Conservation (phyloP, 2,329 filamentous ascomycete species). For the Trichocomaceae sp. region DNA sequence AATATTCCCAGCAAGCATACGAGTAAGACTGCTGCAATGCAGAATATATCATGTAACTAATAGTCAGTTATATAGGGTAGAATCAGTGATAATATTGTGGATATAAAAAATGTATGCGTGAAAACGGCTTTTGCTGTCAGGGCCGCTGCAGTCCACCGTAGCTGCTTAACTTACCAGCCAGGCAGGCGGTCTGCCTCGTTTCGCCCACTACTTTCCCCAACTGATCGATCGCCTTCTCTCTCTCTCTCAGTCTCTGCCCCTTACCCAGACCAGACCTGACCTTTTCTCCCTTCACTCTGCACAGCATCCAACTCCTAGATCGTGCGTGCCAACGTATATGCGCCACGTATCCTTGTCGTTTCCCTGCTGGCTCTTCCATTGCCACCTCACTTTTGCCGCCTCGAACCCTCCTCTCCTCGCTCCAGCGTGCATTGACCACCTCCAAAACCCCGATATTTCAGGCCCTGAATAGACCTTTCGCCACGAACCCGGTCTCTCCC, state of each 20-base stretch:
- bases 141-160: no score
- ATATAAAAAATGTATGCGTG: no score
- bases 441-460: neutral
- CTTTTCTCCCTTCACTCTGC: neutral
- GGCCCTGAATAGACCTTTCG: neutral
- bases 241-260: neutral
- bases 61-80: no score
- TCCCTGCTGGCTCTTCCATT: constrained; percentile 8
- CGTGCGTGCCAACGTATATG: neutral
- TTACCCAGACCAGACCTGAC: neutral
- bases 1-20: no score
- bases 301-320: neutral
- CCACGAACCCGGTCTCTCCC: neutral
- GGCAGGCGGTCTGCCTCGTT: neutral
- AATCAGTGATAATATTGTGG: no score
- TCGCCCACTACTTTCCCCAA: neutral
- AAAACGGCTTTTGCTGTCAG: no score
- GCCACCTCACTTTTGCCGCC: constrained; percentile 4
- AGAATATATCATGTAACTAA: no score
- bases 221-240: neutral
- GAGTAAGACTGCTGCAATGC: no score
- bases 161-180: neutral
- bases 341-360: neutral
- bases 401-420: constrained; percentile 1
- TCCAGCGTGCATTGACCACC: neutral